Base-by-base conservation (phyloP, 2,329 filamentous ascomycete species). In the Grosmannia clavigera region DNA sequence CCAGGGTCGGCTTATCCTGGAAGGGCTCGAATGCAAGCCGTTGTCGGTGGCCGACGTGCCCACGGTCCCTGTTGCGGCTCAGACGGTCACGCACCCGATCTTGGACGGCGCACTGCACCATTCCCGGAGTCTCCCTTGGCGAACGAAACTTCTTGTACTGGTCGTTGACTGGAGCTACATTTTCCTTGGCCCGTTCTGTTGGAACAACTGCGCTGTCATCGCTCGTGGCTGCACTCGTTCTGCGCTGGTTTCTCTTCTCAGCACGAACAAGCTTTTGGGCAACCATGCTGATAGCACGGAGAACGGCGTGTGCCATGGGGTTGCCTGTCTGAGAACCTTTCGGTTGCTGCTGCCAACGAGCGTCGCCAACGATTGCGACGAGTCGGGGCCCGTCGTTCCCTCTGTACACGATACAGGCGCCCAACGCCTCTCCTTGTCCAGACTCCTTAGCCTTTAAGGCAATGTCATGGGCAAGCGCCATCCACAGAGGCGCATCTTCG, bases 241-340 rank as follows among this genome's bases (percentile, higher is more conserved):
- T 58, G 27, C 59, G 55, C 60, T 63, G 65, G 51, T 70, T 70
- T 56, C 71, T 71, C 61, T 79, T 73, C 65, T 84, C 81, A 52
- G 80, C 76, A 46, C 80, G 76, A 43, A 84, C 81, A 12, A 84
- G 74, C 68, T 84, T 84, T 67, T 83, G 81, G 3, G 87, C 88
- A 60, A 94, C 86, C 83, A 94, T 90, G 69, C 86, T 90, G 68
- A 94, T 89, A 59, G 86, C 88, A 64, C 90, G 81, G 70, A 92
- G 81, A 7, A 87, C 85, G 25, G 87, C 83, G 68, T 95, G 90
- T 31, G 84, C 87, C 80, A 92, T 86, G 50, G 86, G 83, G 68
- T 94, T 92, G 65, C 85, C 86, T 9, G 77, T 77, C 40, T 74
- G 55, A 5, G 75, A 72, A 29, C 69, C 68, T 61, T 71, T 71